These are phyloP conservation scores for Ochetophila trinervis DNA, from an alignment of 306 rosid species.

Conservation along the genomic window DNA sequence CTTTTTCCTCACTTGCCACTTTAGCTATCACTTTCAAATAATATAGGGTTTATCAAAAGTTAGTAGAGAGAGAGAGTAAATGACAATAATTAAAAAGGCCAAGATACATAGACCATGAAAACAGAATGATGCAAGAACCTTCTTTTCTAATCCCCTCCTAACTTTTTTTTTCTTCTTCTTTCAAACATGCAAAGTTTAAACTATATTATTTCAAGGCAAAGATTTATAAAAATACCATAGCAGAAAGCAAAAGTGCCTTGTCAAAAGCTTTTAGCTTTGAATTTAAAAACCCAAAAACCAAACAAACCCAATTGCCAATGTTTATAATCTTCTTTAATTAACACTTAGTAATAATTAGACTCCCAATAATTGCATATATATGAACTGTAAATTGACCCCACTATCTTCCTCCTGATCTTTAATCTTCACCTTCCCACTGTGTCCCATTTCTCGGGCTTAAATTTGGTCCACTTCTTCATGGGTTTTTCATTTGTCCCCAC, in stretches of 20 bases:
- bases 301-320: slow-evolving; percentile 7
- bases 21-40: slow-evolving; percentile 23
- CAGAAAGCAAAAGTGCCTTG: slow-evolving; percentile 18
- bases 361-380: slow-evolving; percentile 30
- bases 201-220: neutral
- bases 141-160: slow-evolving; percentile 11
- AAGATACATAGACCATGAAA: neutral
- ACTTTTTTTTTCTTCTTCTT: neutral
- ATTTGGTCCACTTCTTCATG: neutral
- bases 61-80: slow-evolving; percentile 18
- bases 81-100: slow-evolving; percentile 29
- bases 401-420: neutral
- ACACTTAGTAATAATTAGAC: slow-evolving; percentile 21
- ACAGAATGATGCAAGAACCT: slow-evolving; percentile 20
- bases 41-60: slow-evolving; percentile 22
- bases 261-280: slow-evolving; percentile 12
- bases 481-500: neutral
- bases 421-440: slow-evolving; percentile 11
- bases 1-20: slow-evolving; percentile 17
- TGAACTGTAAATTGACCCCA: slow-evolving; percentile 22
- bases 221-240: slow-evolving; percentile 14
- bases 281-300: slow-evolving; percentile 17
- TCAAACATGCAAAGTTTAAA: slow-evolving; percentile 16
- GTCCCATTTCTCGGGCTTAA: neutral
- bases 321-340: slow-evolving; percentile 1